Evolutionary conservation across 768 basidiomycete species (phyloP).

Genomic region (Serendipita sp.): DNA sequence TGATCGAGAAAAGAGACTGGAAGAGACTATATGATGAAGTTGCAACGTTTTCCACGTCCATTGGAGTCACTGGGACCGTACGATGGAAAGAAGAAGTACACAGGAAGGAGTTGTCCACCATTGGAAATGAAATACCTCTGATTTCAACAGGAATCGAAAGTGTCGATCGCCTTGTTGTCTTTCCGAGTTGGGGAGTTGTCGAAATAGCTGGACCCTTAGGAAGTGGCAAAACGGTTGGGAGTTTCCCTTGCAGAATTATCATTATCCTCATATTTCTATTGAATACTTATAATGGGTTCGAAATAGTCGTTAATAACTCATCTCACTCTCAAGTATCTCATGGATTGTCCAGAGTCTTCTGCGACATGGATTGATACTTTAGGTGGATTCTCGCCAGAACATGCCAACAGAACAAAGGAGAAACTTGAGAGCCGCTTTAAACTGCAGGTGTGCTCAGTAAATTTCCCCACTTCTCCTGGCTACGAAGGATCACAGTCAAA

Average conservation of each 20-base stretch:
- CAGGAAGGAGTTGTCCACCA: background rate
- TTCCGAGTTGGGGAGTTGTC: constrained; percentile 28
- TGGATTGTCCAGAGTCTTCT: constrained; percentile 20
- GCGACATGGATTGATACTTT: constrained; percentile 60
- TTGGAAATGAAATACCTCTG: background rate
- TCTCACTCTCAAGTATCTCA: constrained; percentile 38
- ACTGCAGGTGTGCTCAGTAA: no score
- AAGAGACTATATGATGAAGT: background rate
- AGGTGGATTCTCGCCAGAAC: constrained; percentile 45
- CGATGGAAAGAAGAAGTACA: background rate
- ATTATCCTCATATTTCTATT: no score
- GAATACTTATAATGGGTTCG: no score
- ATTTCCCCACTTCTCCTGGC: constrained; percentile 12
- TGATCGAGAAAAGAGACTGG: background rate
- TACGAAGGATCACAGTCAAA: constrained; percentile 14
- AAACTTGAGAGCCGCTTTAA: constrained; percentile 15
- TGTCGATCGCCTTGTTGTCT: background rate
- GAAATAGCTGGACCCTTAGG: constrained; percentile 53
- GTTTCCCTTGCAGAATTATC: no score
- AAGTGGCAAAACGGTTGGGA: constrained; percentile 49
- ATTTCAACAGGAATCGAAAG: background rate
- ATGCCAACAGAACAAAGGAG: constrained; percentile 18
- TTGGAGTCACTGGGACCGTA: background rate
- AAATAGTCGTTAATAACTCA: constrained; percentile 46
- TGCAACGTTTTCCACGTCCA: background rate